A percentile compares a stretch with the other conserved stretches of the same genome.
These are phyloP conservation scores for Microstroma glucosiphilum DNA, from an alignment of 1,284 basidiomycete genomes.

Conservation along the genomic window DNA sequence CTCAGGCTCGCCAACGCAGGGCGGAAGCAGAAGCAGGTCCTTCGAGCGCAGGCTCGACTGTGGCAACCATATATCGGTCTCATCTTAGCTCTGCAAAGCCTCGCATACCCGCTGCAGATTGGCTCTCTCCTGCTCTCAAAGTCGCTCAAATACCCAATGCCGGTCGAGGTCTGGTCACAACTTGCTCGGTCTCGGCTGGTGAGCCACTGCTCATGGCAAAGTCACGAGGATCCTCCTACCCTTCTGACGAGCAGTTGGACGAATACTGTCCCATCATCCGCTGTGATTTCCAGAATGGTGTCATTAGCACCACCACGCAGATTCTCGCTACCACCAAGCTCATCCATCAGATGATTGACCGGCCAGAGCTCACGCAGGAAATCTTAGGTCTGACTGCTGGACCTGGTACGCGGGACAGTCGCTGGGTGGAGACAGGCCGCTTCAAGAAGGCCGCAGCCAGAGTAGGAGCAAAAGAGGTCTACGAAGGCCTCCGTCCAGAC, in stretches of 20 bases:
- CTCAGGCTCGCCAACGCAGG: background rate
- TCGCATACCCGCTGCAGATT: constrained; percentile 32
- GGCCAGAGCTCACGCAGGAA: constrained; percentile 33
- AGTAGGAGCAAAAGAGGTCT: background rate
- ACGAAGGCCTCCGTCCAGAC: background rate
- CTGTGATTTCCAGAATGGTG: constrained; percentile 33
- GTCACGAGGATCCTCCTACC: constrained; percentile 37
- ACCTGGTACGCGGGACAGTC: constrained; percentile 21
- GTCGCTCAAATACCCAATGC: constrained; percentile 40
- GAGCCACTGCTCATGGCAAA: constrained; percentile 37
- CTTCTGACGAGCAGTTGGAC: constrained; percentile 25
- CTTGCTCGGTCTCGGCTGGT: constrained; percentile 14
- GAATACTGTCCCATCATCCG: constrained; percentile 32
- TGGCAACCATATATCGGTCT: constrained; percentile 27
- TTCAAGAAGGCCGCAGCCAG: background rate
- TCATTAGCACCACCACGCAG: constrained; percentile 47
- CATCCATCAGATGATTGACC: constrained; percentile 30
- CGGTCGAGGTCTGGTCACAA: constrained; percentile 38
- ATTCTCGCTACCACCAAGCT: constrained; percentile 43
- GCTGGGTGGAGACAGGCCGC: background rate
- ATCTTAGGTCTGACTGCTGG: constrained; percentile 48
- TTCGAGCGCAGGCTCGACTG: background rate
- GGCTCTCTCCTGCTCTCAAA: constrained; percentile 30
- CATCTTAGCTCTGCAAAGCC: constrained; percentile 23
- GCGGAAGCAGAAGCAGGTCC: background rate